Evolutionary conservation across 352 stramenopile species (phyloP).

Genomic region (Globisporangium perplexum): DNA sequence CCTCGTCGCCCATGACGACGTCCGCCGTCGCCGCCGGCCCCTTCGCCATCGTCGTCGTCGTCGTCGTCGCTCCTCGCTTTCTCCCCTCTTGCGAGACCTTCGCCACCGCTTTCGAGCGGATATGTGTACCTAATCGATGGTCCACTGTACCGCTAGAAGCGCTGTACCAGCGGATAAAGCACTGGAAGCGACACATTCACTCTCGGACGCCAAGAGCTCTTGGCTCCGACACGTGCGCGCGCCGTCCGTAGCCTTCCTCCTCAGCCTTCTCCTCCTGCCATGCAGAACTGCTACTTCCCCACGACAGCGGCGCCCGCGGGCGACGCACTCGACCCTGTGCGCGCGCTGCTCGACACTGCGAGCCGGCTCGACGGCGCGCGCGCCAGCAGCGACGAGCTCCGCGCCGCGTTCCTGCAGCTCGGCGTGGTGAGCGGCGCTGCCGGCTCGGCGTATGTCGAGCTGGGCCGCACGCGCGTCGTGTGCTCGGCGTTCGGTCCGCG

Average conservation of each 20-base stretch:
- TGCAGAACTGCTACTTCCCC: constrained; percentile 88
- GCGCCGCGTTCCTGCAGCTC: constrained; percentile 81
- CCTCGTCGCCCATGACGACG: constrained; percentile 24
- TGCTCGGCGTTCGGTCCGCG: constrained; percentile 87
- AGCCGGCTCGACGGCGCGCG: constrained; percentile 32
- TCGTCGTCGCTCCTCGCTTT: constrained; percentile 4
- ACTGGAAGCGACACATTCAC: constrained; percentile 5
- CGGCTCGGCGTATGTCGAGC: constrained; percentile 87
- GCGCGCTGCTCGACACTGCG: constrained; percentile 22
- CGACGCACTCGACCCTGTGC: constrained; percentile 11
- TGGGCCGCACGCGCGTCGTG: constrained; percentile 83
- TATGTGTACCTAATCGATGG: neutral
- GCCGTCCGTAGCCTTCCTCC: too few relatives aligned
- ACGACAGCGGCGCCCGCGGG: constrained; percentile 13
- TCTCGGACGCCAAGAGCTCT: neutral
- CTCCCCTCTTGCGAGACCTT: neutral
- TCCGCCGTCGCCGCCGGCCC: constrained; percentile 14
- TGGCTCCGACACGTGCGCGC: too few relatives aligned
- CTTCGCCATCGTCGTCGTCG: constrained; percentile 17
- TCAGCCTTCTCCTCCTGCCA: constrained; percentile 10
- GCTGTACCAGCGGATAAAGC: constrained; percentile 3
- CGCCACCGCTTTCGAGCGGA: neutral
- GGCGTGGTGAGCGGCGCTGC: constrained; percentile 74
- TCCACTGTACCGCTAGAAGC: too few relatives aligned
- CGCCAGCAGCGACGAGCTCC: constrained; percentile 72